phyloP scores from a whole-genome alignment of 139 green algal species.

The Chlorella vulgaris region DNA sequence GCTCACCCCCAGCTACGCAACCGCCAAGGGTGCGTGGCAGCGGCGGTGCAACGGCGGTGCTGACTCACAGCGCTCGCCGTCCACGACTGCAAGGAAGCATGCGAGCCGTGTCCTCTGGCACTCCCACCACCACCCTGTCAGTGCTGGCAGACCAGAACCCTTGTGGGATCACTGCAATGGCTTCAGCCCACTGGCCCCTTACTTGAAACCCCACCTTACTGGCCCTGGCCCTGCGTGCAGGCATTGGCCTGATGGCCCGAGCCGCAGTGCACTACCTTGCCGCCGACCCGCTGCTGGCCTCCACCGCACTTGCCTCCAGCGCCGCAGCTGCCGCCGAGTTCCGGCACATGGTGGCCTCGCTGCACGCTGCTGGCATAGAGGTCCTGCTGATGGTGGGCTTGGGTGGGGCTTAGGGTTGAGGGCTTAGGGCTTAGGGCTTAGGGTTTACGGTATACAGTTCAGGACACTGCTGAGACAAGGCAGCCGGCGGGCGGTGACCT shows the following conservation, averaged over 20 bases:
- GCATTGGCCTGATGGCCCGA: constrained; percentile 32
- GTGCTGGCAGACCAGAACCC: neutral
- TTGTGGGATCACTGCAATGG: constrained; percentile 23
- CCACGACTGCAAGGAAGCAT: too few relatives aligned
- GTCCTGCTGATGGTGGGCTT: constrained; percentile 64
- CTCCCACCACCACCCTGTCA: neutral
- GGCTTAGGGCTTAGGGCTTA: neutral
- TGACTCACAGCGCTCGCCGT: too few relatives aligned
- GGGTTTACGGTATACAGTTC: too few relatives aligned
- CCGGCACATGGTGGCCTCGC: constrained; percentile 51
- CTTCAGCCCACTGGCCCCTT: neutral
- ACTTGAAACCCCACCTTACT: neutral
- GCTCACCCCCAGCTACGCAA: constrained; percentile 51
- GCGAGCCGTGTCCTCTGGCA: neutral
- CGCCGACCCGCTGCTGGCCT: constrained; percentile 52
- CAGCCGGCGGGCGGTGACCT: too few relatives aligned
- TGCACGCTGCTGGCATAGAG: constrained; percentile 71
- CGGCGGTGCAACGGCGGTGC: neutral
- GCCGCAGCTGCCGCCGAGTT: constrained; percentile 61
- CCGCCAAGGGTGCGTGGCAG: constrained; percentile 23
- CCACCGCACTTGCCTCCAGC: constrained; percentile 10
- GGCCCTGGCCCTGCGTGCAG: neutral
- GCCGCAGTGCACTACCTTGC: constrained; percentile 61
- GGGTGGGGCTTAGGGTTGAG: neutral
- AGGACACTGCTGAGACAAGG: too few relatives aligned